Evolutionary conservation across 2,329 filamentous ascomycete species (phyloP), one percentile per base, ranked within the genome.

Genomic region (Aspergillus quadrilineatus): DNA sequence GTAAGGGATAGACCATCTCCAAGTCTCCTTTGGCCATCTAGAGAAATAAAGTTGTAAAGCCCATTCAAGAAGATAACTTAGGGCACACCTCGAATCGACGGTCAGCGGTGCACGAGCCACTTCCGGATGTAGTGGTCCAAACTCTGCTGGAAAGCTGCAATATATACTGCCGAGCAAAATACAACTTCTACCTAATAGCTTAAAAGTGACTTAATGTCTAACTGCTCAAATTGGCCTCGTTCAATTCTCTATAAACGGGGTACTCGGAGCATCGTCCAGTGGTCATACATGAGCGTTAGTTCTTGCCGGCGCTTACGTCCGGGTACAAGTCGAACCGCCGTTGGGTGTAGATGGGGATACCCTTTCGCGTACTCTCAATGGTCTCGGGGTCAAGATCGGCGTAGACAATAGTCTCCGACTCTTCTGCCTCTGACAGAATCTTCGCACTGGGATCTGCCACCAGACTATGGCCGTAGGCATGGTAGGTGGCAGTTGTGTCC

Each of bases 301-400:
- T 54, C 29, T 60, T 56, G 43, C 32, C 87, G 66, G 83, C 75
- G 67, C 86, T 92, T 32, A 99, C 85, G 79, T 99, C 92, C 0
- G 91, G 89, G 73, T 99, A 99, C 17, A 99, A 89, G 74, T 99
- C 94, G 71, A 96, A 99, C 63, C 94, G 81, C 67, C 94, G 83
- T 81, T 99, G 94, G 15, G 82, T 83, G 67, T 87, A 85, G 52
- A 97, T 80, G 2, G 94, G 94, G 64, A 99, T 96, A 5, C 88
- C 88, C 73, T 84, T 90, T 71, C 93, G 84, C 45, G 87, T 85
- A 75, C 89, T 86, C 54, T 86, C 84, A 65, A 97, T 89, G 67
- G 80, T 83, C 9, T 82, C 84, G 4, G 80, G 82, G 36, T 84
- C 80, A 68, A 97, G 73, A 57, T 92, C 87, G 44, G 85, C 88